Conservation (phyloP, 2,329 filamentous ascomycete genomes). For the Cytospora piceae region DNA sequence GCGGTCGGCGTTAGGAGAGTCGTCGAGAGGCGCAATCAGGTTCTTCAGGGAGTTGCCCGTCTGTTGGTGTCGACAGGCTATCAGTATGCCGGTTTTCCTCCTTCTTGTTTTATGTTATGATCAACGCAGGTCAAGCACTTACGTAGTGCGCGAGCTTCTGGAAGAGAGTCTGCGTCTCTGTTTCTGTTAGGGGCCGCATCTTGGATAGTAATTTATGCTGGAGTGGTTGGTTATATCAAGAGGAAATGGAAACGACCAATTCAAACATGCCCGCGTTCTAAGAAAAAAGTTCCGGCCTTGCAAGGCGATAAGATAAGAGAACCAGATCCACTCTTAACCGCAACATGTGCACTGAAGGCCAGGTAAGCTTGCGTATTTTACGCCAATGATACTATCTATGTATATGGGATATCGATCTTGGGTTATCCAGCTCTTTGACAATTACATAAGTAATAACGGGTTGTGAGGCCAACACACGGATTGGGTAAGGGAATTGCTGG, state of each 20-base stretch:
- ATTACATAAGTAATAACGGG: background rate
- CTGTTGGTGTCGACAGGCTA: background rate
- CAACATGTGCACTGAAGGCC: background rate
- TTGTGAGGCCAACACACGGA: background rate
- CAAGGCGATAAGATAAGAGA: slow-evolving; percentile 23
- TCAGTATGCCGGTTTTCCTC: background rate
- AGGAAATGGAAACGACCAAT: slow-evolving; percentile 3
- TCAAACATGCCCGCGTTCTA: background rate
- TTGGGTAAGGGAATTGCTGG: background rate
- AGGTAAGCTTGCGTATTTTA: slow-evolving; percentile 3
- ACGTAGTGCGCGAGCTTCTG: slow-evolving; percentile 88
- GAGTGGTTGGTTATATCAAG: background rate
- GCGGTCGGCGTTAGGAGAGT: slow-evolving; percentile 71
- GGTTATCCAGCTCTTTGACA: too few relatives aligned
- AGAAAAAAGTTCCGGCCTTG: slow-evolving; percentile 23
- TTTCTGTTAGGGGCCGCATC: slow-evolving; percentile 83
- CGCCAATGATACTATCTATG: background rate
- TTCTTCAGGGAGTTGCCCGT: slow-evolving; percentile 84
- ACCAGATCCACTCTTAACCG: slow-evolving; percentile 12
- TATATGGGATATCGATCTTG: background rate
- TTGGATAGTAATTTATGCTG: slow-evolving; percentile 35
- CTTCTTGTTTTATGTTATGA: too few relatives aligned
- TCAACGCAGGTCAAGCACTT: background rate
- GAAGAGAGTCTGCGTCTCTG: slow-evolving; percentile 81
- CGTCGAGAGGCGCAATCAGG: slow-evolving; percentile 74